These are phyloP conservation scores for Cardamine resedifolia DNA, from an alignment of 345 rosid genomes.

Conservation along the genomic window DNA sequence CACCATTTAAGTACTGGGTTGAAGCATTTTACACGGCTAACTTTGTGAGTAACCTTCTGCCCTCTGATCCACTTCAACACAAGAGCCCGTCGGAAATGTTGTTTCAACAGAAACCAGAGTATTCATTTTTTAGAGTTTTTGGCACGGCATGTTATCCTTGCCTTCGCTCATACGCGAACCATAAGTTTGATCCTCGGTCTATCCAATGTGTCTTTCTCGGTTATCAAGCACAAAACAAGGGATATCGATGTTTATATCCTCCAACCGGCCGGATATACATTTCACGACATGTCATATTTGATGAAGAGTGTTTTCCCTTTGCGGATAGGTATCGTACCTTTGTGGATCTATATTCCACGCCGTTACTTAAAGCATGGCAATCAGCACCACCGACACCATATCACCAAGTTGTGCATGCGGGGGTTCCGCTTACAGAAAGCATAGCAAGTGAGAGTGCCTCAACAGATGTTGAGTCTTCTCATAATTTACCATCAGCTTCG, in stretches of 20 bases:
- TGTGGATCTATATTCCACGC: no score
- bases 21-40: not conserved
- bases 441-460: no score
- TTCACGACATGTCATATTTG: not conserved
- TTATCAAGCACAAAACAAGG: not conserved
- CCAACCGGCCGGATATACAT: not conserved
- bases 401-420: no score
- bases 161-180: not conserved
- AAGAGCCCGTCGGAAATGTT: not conserved
- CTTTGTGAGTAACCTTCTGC: not conserved
- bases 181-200: not conserved
- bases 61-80: rapidly evolving
- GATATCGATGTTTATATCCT: not conserved
- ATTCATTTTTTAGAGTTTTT: not conserved
- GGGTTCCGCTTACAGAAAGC: no score
- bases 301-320: not conserved
- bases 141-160: not conserved
- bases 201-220: not conserved
- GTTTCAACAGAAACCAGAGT: not conserved
- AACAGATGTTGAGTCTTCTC: no score
- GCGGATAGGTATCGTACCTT: no score
- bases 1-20: not conserved
- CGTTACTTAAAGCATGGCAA: no score
- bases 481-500: no score
- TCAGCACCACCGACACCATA: no score